Evolutionary conservation across 2,329 filamentous ascomycete genomes (phyloP).

Genomic region (Sclerotinia spermophila): DNA sequence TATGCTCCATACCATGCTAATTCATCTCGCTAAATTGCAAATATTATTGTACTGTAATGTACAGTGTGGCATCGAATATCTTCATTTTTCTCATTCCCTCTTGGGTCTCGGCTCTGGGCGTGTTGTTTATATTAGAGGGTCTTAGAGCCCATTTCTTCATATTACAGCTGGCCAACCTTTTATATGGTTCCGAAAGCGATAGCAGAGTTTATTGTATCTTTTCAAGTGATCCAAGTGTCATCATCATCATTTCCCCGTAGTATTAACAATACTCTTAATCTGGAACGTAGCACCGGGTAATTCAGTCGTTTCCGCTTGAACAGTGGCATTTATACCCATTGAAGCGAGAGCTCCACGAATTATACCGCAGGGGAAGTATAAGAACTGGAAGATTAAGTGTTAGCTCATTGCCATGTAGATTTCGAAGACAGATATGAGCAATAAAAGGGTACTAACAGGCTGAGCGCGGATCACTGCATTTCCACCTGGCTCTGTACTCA

Average conservation of each 20-base stretch:
- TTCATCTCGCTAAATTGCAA: background rate
- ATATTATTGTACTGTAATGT: background rate
- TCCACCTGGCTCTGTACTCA: conserved; percentile 77
- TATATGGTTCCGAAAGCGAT: background rate
- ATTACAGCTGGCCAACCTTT: background rate
- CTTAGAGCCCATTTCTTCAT: background rate
- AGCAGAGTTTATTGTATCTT: background rate
- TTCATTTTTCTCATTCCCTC: background rate
- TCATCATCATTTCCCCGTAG: conserved; percentile 9
- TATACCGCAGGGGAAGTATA: conserved; percentile 93
- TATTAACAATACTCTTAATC: conserved; percentile 72
- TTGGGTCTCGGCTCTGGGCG: background rate
- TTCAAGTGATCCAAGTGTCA: background rate
- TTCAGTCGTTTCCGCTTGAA: conserved; percentile 85
- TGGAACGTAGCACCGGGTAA: conserved; percentile 90
- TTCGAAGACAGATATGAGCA: background rate
- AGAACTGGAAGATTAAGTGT: conserved; percentile 54
- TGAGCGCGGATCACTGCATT: conserved; percentile 73
- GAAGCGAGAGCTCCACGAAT: conserved; percentile 90
- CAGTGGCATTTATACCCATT: conserved; percentile 84
- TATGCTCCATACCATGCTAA: background rate
- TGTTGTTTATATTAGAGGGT: background rate
- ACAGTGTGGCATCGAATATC: background rate
- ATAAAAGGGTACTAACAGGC: conserved; percentile 56
- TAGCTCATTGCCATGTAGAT: background rate